Conservation (phyloP, 2,329 filamentous ascomycete genomes). For the Trichoderma sp. region DNA sequence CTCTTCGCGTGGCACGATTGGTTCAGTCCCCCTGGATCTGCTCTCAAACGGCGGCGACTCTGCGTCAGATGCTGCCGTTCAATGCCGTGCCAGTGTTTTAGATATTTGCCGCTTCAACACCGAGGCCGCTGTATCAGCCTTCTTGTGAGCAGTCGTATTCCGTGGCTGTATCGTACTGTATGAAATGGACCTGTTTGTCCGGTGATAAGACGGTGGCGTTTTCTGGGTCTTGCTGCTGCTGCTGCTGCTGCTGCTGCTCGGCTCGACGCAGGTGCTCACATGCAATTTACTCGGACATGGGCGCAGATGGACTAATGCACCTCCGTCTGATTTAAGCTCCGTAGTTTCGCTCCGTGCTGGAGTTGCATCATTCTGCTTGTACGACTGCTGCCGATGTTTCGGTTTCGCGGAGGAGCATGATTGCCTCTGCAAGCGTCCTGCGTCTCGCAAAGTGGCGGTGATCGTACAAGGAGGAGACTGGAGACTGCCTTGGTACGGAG, state of each 20-base stretch:
- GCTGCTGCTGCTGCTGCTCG: constrained; percentile 1
- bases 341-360: constrained; percentile 1
- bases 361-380: not conserved
- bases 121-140: no score
- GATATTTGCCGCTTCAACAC: no score
- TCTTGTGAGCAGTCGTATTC: not conserved
- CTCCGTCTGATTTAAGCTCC: constrained; percentile 7
- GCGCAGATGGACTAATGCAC: constrained; percentile 20
- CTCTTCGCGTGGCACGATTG: constrained; percentile 13
- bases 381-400: not conserved
- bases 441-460: no score
- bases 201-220: constrained; percentile 4
- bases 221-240: not conserved
- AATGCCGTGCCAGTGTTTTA: not conserved
- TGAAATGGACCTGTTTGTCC: not conserved
- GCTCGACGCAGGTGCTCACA: constrained; percentile 17
- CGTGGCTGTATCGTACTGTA: no score
- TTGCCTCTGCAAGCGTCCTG: not conserved
- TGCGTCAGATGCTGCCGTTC: not conserved
- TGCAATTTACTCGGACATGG: constrained; percentile 8
- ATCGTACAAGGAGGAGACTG: no score
- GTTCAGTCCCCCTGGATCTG: constrained; percentile 3
- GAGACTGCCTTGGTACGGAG: no score
- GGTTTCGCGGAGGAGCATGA: not conserved
- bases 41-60: not conserved